Evolutionary conservation across 2,329 filamentous ascomycete genomes (phyloP).

Genomic region (Camillea tinctor): DNA sequence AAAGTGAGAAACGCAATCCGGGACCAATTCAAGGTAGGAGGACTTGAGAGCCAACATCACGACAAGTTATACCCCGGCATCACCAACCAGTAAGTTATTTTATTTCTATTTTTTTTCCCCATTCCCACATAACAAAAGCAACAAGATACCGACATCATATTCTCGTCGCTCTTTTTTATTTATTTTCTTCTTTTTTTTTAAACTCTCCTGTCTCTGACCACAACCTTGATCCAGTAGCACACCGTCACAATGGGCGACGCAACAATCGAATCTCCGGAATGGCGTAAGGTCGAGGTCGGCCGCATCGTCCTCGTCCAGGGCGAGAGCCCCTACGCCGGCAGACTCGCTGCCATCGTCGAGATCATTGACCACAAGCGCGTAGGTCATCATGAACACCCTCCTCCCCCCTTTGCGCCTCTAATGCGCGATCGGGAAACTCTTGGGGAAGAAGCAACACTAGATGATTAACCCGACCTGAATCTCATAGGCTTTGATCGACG

Average conservation of each 20-base stretch:
- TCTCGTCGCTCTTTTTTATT: not conserved
- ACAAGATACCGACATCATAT: not conserved
- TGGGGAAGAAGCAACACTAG: conserved; percentile 6
- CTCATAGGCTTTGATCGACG: conserved; percentile 90
- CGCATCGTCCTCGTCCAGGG: conserved; percentile 88
- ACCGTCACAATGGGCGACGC: conserved; percentile 78
- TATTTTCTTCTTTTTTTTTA: not conserved
- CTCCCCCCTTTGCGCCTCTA: not conserved
- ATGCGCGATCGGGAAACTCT: conserved; percentile 5
- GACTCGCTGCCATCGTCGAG: conserved; percentile 93
- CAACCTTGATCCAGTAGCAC: conserved; percentile 49
- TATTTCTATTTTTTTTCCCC: too few species aligned
- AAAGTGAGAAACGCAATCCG: conserved; percentile 10
- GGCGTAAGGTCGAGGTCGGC: conserved; percentile 98
- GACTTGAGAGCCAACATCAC: conserved; percentile 26
- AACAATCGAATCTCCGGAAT: conserved; percentile 77
- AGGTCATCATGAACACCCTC: too few species aligned
- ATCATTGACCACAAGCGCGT: conserved; percentile 99
- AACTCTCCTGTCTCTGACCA: conserved; percentile 17
- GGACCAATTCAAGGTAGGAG: conserved; percentile 29
- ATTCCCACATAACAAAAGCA: conserved; percentile 5
- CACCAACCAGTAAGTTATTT: conserved; percentile 24
- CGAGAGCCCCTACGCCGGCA: conserved; percentile 75
- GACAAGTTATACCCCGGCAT: conserved; percentile 23
- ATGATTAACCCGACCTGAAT: conserved; percentile 31